These are phyloP conservation scores for Begonia peltatifolia DNA, from an alignment of 306 rosid species.

Conservation along the genomic window DNA sequence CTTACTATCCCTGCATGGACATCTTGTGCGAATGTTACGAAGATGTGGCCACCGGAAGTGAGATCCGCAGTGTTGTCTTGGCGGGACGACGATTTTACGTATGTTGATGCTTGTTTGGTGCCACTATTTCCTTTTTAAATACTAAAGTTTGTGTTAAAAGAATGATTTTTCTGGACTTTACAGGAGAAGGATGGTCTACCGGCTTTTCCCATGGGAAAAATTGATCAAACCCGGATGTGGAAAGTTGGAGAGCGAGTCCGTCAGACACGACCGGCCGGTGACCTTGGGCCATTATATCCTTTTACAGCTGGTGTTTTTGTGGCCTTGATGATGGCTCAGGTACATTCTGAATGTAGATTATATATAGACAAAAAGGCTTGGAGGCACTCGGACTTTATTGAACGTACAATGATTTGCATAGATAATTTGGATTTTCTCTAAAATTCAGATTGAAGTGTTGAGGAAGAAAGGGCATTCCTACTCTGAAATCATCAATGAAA, in stretches of 20 bases:
- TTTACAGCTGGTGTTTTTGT: slow-evolving; percentile 97
- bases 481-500: slow-evolving; percentile 91
- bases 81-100: slow-evolving; percentile 96
- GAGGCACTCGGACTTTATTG: no score
- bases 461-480: slow-evolving; percentile 97
- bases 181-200: slow-evolving; percentile 98
- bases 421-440: no score
- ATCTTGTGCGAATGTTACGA: slow-evolving; percentile 95
- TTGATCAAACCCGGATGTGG: slow-evolving; percentile 99
- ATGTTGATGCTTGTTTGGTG: slow-evolving; percentile 13
- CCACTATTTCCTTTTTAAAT: not conserved
- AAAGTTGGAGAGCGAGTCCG: slow-evolving; percentile 91
- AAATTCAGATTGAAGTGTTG: slow-evolving; percentile 70
- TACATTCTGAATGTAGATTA: slow-evolving; percentile 6
- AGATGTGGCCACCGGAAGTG: slow-evolving; percentile 84
- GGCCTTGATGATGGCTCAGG: slow-evolving; percentile 99
- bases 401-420: not conserved
- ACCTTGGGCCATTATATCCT: slow-evolving; percentile 81
- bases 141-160: not conserved
- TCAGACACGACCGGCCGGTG: slow-evolving; percentile 65
- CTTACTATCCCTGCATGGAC: slow-evolving; percentile 92
- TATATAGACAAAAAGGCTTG: no score
- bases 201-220: slow-evolving; percentile 97
- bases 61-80: slow-evolving; percentile 92
- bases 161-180: not conserved